A percentile compares a stretch with the other conserved stretches of the same genome.
Conservation (phyloP, 1,139 yeast genomes). For the Yamadazyma conglobata region DNA sequence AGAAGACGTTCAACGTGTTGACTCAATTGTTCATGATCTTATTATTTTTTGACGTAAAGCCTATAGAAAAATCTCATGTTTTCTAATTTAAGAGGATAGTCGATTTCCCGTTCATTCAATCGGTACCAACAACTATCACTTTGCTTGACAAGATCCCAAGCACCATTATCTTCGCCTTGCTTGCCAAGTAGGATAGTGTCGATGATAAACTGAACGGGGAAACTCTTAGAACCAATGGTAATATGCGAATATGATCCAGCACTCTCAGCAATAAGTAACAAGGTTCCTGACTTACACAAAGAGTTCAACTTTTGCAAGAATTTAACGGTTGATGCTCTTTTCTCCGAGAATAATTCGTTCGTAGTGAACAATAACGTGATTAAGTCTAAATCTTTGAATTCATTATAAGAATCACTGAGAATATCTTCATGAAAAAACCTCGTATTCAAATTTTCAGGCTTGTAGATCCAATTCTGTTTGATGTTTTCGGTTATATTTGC, state of each 20-base stretch:
- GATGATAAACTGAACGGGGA: conserved; percentile 78
- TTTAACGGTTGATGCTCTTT: conserved; percentile 57
- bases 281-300: conserved; percentile 51
- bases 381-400: conserved; percentile 30
- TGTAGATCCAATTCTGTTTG: conserved; percentile 51
- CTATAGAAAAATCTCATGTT: conserved; percentile 86
- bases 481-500: conserved; percentile 40
- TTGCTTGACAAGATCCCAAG: conserved; percentile 63
- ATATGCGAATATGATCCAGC: conserved; percentile 90
- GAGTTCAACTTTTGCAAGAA: conserved; percentile 51
- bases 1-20: no score
- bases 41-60: conserved; percentile 53
- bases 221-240: conserved; percentile 66
- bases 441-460: conserved; percentile 34
- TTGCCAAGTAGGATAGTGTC: conserved; percentile 69
- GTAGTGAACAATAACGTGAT: conserved; percentile 81
- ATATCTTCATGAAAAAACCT: conserved; percentile 54
- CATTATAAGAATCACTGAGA: conserved; percentile 16
- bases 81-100: conserved; percentile 71
- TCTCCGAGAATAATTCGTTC: conserved; percentile 75
- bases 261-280: conserved; percentile 72
- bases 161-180: conserved; percentile 44
- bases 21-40: no score
- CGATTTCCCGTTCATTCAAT: conserved; percentile 47
- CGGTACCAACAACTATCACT: conserved; percentile 86